A percentile compares a stretch with the other conserved stretches of the same genome.
phyloP scores from a whole-genome alignment of 192 early-diverging fungal genomes.

The Coemansia sp. region DNA sequence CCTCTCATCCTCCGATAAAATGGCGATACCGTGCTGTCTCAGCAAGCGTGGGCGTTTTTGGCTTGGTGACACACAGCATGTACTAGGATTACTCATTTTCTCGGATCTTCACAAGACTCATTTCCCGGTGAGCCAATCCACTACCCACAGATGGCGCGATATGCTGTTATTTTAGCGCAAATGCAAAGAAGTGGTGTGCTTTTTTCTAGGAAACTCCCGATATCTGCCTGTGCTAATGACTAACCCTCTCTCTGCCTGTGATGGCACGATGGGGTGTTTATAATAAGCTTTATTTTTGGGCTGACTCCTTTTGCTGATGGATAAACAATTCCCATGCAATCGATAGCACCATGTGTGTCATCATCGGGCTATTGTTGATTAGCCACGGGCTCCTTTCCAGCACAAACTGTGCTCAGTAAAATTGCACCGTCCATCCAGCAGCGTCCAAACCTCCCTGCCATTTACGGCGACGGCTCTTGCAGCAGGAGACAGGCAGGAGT shows the following conservation, averaged over 20 bases:
- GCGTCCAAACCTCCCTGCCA: neutral
- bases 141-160: constrained; percentile 2
- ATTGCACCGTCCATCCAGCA: too few relatives aligned
- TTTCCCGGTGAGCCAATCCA: neutral
- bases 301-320: neutral
- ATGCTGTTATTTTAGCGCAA: neutral
- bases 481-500: too few relatives aligned
- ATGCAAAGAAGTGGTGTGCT: neutral
- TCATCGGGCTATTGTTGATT: neutral
- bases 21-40: neutral
- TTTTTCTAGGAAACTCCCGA: neutral
- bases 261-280: neutral
- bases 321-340: neutral
- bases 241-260: neutral
- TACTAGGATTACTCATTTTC: neutral
- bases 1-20: constrained; percentile 1
- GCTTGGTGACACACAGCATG: constrained; percentile 8
- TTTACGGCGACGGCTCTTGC: too few relatives aligned
- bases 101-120: too few relatives aligned
- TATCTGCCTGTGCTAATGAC: neutral
- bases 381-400: too few relatives aligned
- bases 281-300: neutral
- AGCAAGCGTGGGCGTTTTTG: neutral
- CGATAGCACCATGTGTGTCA: neutral
- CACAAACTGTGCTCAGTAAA: too few relatives aligned